Conservation (phyloP, 2,329 filamentous ascomycete genomes). For the Ascochyta clinopodiicola region DNA sequence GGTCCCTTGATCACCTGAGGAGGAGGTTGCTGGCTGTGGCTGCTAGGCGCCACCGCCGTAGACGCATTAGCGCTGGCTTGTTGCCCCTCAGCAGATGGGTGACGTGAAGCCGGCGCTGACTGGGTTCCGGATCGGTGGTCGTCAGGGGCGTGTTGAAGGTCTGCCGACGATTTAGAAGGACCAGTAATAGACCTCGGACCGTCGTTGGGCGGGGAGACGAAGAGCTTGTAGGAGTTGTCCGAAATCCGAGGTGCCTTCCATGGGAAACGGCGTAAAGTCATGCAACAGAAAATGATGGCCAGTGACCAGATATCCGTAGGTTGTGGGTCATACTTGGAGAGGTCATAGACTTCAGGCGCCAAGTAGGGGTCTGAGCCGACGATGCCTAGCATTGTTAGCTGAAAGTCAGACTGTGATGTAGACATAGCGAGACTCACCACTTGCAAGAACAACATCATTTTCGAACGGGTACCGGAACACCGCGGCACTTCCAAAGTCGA, state of each 20-base stretch:
- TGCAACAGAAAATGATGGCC: conserved; percentile 98
- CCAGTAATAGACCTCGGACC: conserved; percentile 42
- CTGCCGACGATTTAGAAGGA: conserved; percentile 40
- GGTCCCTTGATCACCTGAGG: conserved; percentile 81
- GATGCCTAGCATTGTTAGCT: conserved; percentile 61
- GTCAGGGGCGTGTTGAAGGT: conserved; percentile 47
- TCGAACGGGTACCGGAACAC: conserved; percentile 98
- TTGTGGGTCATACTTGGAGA: conserved; percentile 90
- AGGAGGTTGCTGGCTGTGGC: conserved; percentile 59
- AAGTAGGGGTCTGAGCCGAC: conserved; percentile 94
- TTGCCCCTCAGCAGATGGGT: conserved; percentile 38
- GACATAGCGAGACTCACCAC: conserved; percentile 64
- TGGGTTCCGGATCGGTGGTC: conserved; percentile 38
- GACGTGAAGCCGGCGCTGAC: conserved; percentile 52
- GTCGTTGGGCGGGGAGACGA: conserved; percentile 78
- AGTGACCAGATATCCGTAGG: conserved; percentile 97
- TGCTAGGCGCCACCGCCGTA: conserved; percentile 28
- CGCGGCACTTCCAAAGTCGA: conserved; percentile 96
- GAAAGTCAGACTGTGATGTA: background rate
- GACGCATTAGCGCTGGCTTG: conserved; percentile 21
- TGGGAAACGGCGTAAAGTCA: conserved; percentile 92
- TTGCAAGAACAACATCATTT: conserved; percentile 79
- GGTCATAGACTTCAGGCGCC: conserved; percentile 94
- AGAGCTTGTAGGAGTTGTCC: conserved; percentile 94
- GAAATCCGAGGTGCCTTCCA: conserved; percentile 94